Conservation (phyloP, 176 grass and related monocot species). For the Alloteropsis semialata region DNA sequence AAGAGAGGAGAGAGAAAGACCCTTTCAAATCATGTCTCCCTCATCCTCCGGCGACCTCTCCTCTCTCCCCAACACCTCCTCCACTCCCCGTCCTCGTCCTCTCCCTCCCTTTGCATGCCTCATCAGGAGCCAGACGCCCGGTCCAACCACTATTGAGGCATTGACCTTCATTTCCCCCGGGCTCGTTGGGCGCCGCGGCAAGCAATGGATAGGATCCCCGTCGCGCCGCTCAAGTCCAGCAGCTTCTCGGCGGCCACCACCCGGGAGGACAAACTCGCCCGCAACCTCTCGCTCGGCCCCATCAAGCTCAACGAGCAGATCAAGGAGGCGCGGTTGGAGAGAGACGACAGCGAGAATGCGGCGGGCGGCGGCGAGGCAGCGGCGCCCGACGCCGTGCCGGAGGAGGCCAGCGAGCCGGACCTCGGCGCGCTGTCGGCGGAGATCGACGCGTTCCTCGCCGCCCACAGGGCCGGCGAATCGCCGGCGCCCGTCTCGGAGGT, state of each 20-base stretch:
- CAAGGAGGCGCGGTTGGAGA: conserved; percentile 31
- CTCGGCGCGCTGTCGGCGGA: conserved; percentile 57
- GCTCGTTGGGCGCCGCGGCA: neutral
- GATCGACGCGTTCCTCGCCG: conserved; percentile 59
- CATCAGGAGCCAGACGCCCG: neutral
- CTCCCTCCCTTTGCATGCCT: conserved; percentile 23
- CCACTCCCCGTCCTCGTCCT: neutral
- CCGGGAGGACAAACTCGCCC: conserved; percentile 78
- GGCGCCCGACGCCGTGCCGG: neutral
- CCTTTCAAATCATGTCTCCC: conserved; percentile 42
- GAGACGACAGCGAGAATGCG: neutral
- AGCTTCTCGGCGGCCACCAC: conserved; percentile 64
- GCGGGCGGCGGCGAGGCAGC: neutral
- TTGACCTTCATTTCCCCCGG: neutral
- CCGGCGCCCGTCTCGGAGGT: conserved; percentile 52
- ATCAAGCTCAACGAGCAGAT: conserved; percentile 50
- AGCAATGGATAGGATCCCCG: conserved; percentile 65
- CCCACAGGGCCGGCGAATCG: neutral
- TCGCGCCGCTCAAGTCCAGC: conserved; percentile 68
- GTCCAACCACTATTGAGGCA: conserved; percentile 30
- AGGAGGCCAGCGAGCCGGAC: conserved; percentile 34
- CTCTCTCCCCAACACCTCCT: neutral
- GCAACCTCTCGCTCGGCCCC: conserved; percentile 84
- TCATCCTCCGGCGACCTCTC: conserved; percentile 35
- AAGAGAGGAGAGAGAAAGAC: conserved; percentile 17